phyloP scores from a whole-genome alignment of 2,329 filamentous ascomycete genomes.

The Epicoccum nigrum region DNA sequence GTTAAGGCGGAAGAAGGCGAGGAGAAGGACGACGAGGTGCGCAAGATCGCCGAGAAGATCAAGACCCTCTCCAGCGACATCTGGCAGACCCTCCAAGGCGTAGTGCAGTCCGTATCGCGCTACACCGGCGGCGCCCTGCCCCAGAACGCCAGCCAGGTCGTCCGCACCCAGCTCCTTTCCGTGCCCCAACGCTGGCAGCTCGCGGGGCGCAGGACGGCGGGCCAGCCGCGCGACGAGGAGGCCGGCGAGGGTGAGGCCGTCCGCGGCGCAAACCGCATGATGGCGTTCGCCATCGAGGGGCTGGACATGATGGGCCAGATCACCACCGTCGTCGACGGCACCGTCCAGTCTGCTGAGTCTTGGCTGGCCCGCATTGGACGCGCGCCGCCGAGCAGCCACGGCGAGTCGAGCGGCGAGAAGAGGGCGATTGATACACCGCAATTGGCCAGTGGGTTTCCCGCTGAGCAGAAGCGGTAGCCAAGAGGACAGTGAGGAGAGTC shows the following conservation, averaged over 20 bases:
- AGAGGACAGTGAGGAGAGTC: neutral
- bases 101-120: slow-evolving; percentile 83
- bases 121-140: slow-evolving; percentile 92
- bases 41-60: slow-evolving; percentile 76
- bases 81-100: slow-evolving; percentile 68
- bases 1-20: slow-evolving; percentile 24
- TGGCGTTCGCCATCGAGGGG: slow-evolving; percentile 87
- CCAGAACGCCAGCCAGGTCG: slow-evolving; percentile 82
- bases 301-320: slow-evolving; percentile 95
- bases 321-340: slow-evolving; percentile 84
- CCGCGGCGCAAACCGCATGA: slow-evolving; percentile 72
- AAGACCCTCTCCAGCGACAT: slow-evolving; percentile 64
- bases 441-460: neutral
- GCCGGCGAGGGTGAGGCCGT: slow-evolving; percentile 50
- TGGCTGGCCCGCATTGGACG: slow-evolving; percentile 81
- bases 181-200: slow-evolving; percentile 82
- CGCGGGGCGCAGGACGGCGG: slow-evolving; percentile 59
- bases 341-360: slow-evolving; percentile 85
- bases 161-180: slow-evolving; percentile 81
- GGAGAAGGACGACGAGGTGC: slow-evolving; percentile 50
- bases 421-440: neutral
- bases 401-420: slow-evolving; percentile 4
- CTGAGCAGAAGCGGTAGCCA: slow-evolving; percentile 3
- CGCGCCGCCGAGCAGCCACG: slow-evolving; percentile 20
- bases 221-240: slow-evolving; percentile 10